phyloP scores from a whole-genome alignment of 2,329 filamentous ascomycete genomes.

The Diaporthe sp. region DNA sequence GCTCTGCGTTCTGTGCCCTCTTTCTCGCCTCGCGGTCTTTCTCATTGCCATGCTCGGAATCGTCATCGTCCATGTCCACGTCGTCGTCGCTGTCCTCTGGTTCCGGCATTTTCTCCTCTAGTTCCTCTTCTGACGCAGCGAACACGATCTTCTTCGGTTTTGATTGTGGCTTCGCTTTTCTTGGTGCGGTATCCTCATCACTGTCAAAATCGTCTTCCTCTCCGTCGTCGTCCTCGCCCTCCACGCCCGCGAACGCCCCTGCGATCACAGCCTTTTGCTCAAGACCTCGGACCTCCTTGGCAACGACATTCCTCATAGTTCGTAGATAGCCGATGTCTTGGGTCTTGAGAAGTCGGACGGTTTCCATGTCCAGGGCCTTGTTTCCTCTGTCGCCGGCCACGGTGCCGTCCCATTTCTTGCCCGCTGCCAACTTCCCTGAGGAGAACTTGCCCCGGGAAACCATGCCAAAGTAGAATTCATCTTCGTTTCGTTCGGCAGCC shows the following conservation, averaged over 20 bases:
- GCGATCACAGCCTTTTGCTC: slow-evolving; percentile 67
- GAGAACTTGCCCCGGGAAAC: slow-evolving; percentile 71
- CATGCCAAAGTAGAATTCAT: slow-evolving; percentile 83
- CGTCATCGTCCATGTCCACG: slow-evolving; percentile 50
- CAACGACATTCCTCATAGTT: slow-evolving; percentile 71
- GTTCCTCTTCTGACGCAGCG: slow-evolving; percentile 55
- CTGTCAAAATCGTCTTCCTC: slow-evolving; percentile 51
- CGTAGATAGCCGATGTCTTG: slow-evolving; percentile 77
- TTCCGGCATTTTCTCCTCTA: slow-evolving; percentile 44
- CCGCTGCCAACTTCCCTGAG: slow-evolving; percentile 57
- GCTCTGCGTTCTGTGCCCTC: slow-evolving; percentile 57
- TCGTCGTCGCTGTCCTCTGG: slow-evolving; percentile 47
- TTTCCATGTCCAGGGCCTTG: slow-evolving; percentile 66
- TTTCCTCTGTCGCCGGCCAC: slow-evolving; percentile 72
- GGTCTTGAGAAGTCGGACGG: slow-evolving; percentile 75
- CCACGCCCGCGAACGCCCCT: slow-evolving; percentile 48
- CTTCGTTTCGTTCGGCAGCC: slow-evolving; percentile 75
- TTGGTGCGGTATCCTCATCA: slow-evolving; percentile 44
- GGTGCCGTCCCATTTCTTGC: slow-evolving; percentile 68
- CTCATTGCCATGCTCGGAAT: slow-evolving; percentile 41
- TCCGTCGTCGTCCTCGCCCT: slow-evolving; percentile 48
- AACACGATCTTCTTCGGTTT: slow-evolving; percentile 66
- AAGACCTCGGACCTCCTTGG: slow-evolving; percentile 69
- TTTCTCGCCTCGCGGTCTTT: slow-evolving; percentile 50
- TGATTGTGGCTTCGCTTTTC: slow-evolving; percentile 41